These are phyloP conservation scores for Torrubiellomyces zombiae DNA, from an alignment of 2,329 filamentous ascomycete species.

Conservation along the genomic window DNA sequence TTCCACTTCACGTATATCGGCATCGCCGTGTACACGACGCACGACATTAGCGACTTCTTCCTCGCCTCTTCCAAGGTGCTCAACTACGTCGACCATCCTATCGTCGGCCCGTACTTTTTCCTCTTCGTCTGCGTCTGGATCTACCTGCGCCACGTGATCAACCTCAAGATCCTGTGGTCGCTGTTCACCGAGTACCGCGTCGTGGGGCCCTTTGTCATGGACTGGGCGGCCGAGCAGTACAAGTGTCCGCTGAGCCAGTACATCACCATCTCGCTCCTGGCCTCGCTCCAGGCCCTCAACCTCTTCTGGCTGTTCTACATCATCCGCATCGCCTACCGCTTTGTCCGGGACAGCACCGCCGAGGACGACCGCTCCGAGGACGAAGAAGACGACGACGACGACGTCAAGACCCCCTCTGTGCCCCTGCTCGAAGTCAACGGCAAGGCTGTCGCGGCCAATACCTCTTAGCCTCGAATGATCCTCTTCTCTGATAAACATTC, in stretches of 20 bases:
- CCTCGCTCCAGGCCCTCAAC: slow-evolving; percentile 56
- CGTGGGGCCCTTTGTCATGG: slow-evolving; percentile 56
- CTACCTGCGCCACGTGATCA: slow-evolving; percentile 77
- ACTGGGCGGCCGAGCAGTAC: slow-evolving; percentile 64
- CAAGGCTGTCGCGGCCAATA: slow-evolving; percentile 6
- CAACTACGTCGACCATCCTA: slow-evolving; percentile 69
- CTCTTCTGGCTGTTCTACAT: slow-evolving; percentile 73
- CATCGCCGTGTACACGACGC: slow-evolving; percentile 81
- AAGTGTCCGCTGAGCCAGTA: slow-evolving; percentile 55
- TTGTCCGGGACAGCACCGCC: slow-evolving; percentile 41
- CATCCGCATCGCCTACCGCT: slow-evolving; percentile 55
- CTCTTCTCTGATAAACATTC: no score
- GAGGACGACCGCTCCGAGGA: slow-evolving; percentile 58
- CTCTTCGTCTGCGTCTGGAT: slow-evolving; percentile 72
- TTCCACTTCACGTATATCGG: slow-evolving; percentile 97
- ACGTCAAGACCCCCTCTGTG: slow-evolving; percentile 9
- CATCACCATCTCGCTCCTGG: slow-evolving; percentile 50
- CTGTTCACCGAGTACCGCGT: slow-evolving; percentile 61
- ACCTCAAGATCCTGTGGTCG: slow-evolving; percentile 59
- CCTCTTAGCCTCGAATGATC: no score
- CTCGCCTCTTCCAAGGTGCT: slow-evolving; percentile 81
- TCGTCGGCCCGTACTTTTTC: slow-evolving; percentile 74
- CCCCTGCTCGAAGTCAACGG: slow-evolving; percentile 9
- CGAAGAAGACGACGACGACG: slow-evolving; percentile 45
- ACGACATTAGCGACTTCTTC: slow-evolving; percentile 93